Evolutionary conservation across 768 basidiomycete genomes (phyloP), one percentile per base, ranked within the genome.

Genomic region (Leccinum subgranulosum): DNA sequence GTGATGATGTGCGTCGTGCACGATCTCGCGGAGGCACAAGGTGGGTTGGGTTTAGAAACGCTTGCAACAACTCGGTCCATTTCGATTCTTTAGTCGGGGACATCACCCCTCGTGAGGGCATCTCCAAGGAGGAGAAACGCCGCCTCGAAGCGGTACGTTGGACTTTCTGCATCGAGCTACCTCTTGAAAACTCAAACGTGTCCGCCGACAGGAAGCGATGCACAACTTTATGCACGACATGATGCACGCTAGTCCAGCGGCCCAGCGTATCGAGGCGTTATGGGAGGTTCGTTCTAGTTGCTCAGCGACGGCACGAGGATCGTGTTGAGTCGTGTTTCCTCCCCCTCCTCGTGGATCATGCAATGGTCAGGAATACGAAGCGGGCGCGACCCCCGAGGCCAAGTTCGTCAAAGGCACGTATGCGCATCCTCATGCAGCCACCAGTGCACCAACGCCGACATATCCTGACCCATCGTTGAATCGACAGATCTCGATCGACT

Each of bases 1-100:
- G 86, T 91, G 14, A 87, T 94, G 90, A 87, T 98, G 82, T 85
- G 85, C 19, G 63, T 96, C 34, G 92, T 97, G 14, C 96, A 99
- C 67, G 96, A 99, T 73, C 82, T 99, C 14, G 95, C 95, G 6
- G 96, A 99, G 72, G 96, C 96, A 1, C 90, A 94, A 79, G 88
- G 92, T 87, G 50, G 63, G 21, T 5, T 3, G 3, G 4, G 9
- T 25, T n/a, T 11, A 10, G 27, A 28, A 27, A 25, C 9, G 9
- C 31, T 61, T 14, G 15, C 15, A 7, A 15, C 17, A 6, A 25
- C 46, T 36, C 31, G n/a, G 33, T 49, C 36, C 8, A 39, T 17
- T 3, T 39, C 36, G 15, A n/a, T 0, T 39, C 8, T 23, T 47
- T 39, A 86, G 96, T 98, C 6, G 96, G 96, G 5, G 96, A 98